Evolutionary conservation across 1,284 basidiomycete species (phyloP), one percentile per base, ranked within the genome.

Genomic region (Xerocomus minutiporus): DNA sequence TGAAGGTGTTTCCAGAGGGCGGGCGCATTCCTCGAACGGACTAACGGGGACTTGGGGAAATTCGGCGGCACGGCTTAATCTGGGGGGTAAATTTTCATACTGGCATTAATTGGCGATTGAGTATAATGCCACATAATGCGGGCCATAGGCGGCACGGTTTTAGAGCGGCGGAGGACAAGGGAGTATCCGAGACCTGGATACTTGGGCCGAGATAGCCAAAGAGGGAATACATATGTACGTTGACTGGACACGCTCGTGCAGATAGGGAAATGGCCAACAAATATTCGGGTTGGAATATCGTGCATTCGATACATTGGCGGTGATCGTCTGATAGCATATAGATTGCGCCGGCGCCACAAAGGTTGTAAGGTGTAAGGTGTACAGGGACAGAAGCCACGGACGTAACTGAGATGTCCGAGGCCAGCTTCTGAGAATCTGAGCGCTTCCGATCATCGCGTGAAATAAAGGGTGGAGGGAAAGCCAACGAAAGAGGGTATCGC

Each of bases 361-460:
- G 65, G 17, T 49, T 51, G 57, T 48, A 53, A 54, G 41, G 54
- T 60, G 53, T 46, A 52, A 54, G 41, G 57, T 60, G 55, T 44
- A 53, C 53, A 57, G 47, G 53, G 55, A 47, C 31, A 63, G 68
- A 69, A 66, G 68, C 55, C 57, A 66, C 68, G 64, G 64, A 66
- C 58, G 67, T 66, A 69, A 60, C 42, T 47, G 48, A 59, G 39
- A 66, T 70, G 65, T 70, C 64, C 64, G 64, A 70, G 65, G 65
- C 15, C 44, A 42, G 35, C 65, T 66, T 67, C 61, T 61, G 64
- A 57, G 63, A 62, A 65, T 63, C 56, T 55, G 55, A 63, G 50
- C 62, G 39, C 52, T 57, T 59, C 66, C 56, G 63, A 65, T 64
- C 48, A 62, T 56, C 61, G 55, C 55, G 55, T 57, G 59, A 64